A percentile compares a stretch with the other conserved stretches of the same genome.
Conservation (phyloP, 441 rosid genomes). For the Caryocar brasiliense region DNA sequence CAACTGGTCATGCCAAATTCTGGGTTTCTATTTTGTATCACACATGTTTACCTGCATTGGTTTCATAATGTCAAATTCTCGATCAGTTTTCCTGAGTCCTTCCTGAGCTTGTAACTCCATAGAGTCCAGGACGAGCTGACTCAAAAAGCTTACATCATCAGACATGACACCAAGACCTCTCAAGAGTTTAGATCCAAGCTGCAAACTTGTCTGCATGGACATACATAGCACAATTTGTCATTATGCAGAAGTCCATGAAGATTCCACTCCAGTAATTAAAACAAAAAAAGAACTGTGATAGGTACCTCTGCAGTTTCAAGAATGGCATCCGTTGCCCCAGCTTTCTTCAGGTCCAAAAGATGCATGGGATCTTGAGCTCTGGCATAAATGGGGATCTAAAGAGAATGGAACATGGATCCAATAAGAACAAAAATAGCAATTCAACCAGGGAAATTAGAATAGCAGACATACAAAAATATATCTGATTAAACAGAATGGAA, state of each 20-base stretch:
- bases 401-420: no score
- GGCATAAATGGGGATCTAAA: conserved; percentile 77
- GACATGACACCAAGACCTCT: conserved; percentile 94
- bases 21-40: not conserved
- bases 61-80: conserved; percentile 36
- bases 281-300: not conserved
- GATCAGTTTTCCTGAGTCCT: conserved; percentile 25
- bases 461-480: no score
- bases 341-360: conserved; percentile 85
- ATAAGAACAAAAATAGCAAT: conserved; percentile 5
- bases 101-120: conserved; percentile 85
- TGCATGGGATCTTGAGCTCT: conserved; percentile 79
- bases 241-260: not conserved
- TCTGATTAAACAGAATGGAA: no score
- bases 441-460: not conserved
- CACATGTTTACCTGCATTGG: conserved; percentile 38
- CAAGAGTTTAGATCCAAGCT: conserved; percentile 88
- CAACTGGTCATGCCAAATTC: no score
- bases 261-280: not conserved
- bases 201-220: conserved; percentile 70
- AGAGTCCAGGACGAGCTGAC: conserved; percentile 67
- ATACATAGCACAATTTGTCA: conserved; percentile 1
- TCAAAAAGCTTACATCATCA: conserved; percentile 73
- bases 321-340: conserved; percentile 85
- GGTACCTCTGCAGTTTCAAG: conserved; percentile 82